phyloP scores from a whole-genome alignment of 129 eudicot genomes.

The Ambrosia artemisiifolia region DNA sequence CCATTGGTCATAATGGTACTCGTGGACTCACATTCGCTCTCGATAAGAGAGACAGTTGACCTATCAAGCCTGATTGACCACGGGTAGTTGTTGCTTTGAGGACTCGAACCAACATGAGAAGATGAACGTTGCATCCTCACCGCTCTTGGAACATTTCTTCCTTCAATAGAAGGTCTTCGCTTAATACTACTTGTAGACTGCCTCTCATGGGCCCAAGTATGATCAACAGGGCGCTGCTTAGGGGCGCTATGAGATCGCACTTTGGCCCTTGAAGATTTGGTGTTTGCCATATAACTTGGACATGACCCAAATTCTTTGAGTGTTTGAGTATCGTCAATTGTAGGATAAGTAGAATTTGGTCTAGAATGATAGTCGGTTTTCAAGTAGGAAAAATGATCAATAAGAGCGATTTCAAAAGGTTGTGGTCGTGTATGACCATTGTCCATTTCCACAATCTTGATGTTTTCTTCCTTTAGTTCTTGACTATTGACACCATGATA shows the following conservation, averaged over 20 bases:
- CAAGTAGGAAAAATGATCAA: constrained; percentile 49
- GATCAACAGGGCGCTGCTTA: constrained; percentile 59
- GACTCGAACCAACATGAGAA: constrained; percentile 65
- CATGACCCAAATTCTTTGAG: constrained; percentile 37
- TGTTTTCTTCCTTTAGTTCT: constrained; percentile 63
- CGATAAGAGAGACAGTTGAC: constrained; percentile 63
- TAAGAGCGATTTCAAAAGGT: constrained; percentile 46
- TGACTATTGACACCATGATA: constrained; percentile 26
- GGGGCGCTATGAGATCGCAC: constrained; percentile 84
- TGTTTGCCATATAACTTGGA: constrained; percentile 90
- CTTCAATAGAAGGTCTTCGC: constrained; percentile 65
- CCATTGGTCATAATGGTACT: constrained; percentile 55
- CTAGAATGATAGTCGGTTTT: constrained; percentile 44
- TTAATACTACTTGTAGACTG: constrained; percentile 39
- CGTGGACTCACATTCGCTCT: constrained; percentile 81
- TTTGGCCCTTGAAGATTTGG: constrained; percentile 80
- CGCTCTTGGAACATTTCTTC: constrained; percentile 63
- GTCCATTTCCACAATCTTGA: constrained; percentile 87
- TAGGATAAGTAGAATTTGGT: constrained; percentile 39
- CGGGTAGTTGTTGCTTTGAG: constrained; percentile 51
- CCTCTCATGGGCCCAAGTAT: constrained; percentile 36
- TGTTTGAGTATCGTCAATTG: constrained; percentile 51
- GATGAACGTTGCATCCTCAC: constrained; percentile 80
- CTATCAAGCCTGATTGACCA: constrained; percentile 82
- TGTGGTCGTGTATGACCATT: constrained; percentile 44